These are phyloP conservation scores for Clonostachys solani DNA, from an alignment of 2,329 filamentous ascomycete genomes.

Conservation along the genomic window DNA sequence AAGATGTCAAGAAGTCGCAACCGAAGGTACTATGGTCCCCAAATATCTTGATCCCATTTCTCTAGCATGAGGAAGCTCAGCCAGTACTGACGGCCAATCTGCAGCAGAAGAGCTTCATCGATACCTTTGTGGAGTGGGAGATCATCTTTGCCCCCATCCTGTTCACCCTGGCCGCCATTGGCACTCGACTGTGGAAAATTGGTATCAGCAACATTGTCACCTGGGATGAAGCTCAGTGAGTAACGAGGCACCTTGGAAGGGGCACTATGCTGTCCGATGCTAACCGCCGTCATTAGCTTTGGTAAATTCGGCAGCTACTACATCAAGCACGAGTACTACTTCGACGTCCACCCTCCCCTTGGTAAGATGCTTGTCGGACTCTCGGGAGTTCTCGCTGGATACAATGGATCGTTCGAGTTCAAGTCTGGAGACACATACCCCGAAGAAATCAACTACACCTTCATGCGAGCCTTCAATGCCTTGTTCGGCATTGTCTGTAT, in stretches of 20 bases:
- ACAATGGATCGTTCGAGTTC: conserved; percentile 99
- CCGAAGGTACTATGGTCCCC: conserved; percentile 42
- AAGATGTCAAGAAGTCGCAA: conserved; percentile 55
- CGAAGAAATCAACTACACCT: conserved; percentile 90
- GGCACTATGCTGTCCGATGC: not conserved
- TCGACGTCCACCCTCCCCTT: conserved; percentile 83
- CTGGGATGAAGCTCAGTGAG: conserved; percentile 64
- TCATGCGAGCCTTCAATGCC: conserved; percentile 97
- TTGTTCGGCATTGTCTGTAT: conserved; percentile 91
- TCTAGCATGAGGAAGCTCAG: not conserved
- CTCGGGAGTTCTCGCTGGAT: conserved; percentile 92
- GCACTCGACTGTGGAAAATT: conserved; percentile 67
- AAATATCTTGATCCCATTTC: no score
- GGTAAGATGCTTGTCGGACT: conserved; percentile 98
- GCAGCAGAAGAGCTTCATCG: conserved; percentile 53
- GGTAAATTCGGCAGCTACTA: conserved; percentile 99
- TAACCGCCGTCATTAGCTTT: conserved; percentile 50
- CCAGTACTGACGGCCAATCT: conserved; percentile 4
- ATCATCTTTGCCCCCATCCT: conserved; percentile 56
- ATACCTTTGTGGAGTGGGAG: conserved; percentile 62
- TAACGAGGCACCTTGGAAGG: conserved; percentile 7
- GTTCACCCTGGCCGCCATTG: conserved; percentile 58
- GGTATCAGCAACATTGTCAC: conserved; percentile 63
- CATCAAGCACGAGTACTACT: conserved; percentile 99
- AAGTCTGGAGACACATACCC: conserved; percentile 97